Percentiles rank a stretch among this genome's conserved stretches.
These are phyloP conservation scores for Pontederia crassipes DNA, from an alignment of 176 grass and related monocot genomes.

Conservation along the genomic window DNA sequence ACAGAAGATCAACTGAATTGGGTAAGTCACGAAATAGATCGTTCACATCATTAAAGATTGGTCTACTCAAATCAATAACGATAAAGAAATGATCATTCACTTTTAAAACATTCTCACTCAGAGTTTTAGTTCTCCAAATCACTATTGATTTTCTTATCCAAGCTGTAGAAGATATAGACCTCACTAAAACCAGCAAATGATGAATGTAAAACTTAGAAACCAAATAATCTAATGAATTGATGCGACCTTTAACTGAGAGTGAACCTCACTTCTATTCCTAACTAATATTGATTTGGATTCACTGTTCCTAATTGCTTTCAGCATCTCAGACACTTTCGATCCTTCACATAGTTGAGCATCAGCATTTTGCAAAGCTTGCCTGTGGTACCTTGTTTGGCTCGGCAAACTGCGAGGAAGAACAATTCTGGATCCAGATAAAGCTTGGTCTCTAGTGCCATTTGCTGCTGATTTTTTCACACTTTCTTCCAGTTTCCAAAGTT, in stretches of 20 bases:
- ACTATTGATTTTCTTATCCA: background rate
- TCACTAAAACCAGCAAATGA: background rate
- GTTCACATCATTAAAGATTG: too few species aligned
- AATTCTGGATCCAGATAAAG: background rate
- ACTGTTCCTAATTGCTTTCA: background rate
- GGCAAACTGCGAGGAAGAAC: background rate
- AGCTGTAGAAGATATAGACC: background rate
- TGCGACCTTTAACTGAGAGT: background rate
- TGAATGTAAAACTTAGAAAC: background rate
- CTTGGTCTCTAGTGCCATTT: background rate
- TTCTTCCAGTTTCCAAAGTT: background rate
- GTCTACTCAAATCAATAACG: too few species aligned
- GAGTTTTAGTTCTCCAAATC: too few species aligned
- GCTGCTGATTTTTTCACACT: background rate
- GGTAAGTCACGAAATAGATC: too few species aligned
- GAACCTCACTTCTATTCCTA: background rate
- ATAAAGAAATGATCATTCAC: too few species aligned
- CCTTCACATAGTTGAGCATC: background rate
- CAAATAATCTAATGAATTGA: background rate
- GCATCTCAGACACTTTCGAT: slow-evolving; percentile 2
- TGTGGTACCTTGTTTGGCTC: background rate
- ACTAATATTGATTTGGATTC: background rate
- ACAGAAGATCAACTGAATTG: too few species aligned
- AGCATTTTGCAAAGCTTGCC: background rate
- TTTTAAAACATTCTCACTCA: too few species aligned